Base-by-base conservation (phyloP, 1,284 basidiomycete species). In the Mycosarcoma mackinlayi region DNA sequence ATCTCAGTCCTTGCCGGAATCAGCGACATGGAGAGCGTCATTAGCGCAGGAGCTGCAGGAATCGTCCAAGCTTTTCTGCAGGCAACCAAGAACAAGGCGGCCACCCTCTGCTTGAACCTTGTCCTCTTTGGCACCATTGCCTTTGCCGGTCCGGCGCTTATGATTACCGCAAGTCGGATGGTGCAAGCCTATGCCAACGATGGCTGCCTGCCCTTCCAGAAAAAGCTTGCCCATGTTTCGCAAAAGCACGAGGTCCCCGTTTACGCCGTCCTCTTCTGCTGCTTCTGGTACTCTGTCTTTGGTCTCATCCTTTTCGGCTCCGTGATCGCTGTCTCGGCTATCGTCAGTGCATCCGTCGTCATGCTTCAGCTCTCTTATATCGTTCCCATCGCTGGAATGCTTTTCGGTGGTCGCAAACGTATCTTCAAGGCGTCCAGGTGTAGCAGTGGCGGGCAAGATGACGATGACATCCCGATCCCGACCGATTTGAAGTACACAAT, bases 131-230 rank as follows among this genome's bases (percentile, higher is more conserved):
- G 59, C 2, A 62, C 65, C 33, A 55, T 66, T 34, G 25, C 57
- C 40, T 71, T 71, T 19, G 50, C 64, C 10, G 58, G 55, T 9
- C 68, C 68, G 11, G 63, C 68, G 5, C 53, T 71, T 11, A 44
- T 71, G 53, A 40, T 67, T 27, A 67, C 68, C 4, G 45, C 47
- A 4, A 63, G 51, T 11, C 51, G 68, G 4, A 67, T 71, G 63
- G 51, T 71, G 0, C 68, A 71, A 34, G 51, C 68, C 14, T 71
- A 55, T 38, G 68, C 68, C 33, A 57, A 55, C 25, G 68, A 71
- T 30, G 63, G 63, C 3, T 67, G 53, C 8, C 13, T 71, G 19
- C 68, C 68, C 1, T 62, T 62, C 37, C 24, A 35, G 2, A 50
- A 39, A 10, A 52, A 67, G 40, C 41, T 71, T 7, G 54, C 44